A percentile compares a stretch with the other conserved stretches of the same genome.
Evolutionary conservation across 345 rosid genomes (phyloP).

Genomic region (Eucalyptus camaldulensis): DNA sequence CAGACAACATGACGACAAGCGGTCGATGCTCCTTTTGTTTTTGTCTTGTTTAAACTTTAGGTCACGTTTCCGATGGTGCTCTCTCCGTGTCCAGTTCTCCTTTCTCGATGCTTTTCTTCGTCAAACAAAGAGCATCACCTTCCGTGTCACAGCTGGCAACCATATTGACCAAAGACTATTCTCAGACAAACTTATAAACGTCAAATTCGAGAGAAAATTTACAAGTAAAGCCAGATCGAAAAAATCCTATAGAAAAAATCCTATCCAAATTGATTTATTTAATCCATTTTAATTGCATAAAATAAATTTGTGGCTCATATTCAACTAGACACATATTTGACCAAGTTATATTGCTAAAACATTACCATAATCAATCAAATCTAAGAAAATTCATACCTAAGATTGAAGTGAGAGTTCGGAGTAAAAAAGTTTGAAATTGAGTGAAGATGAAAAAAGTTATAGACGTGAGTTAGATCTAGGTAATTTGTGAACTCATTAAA

Average conservation of each 20-base stretch:
- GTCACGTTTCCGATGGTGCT: background rate
- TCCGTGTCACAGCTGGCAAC: background rate
- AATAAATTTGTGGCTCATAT: background rate
- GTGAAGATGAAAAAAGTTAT: background rate
- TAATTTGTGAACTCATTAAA: too few species aligned
- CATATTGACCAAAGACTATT: background rate
- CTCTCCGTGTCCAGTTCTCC: background rate
- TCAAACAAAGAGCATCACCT: background rate
- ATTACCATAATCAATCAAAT: background rate
- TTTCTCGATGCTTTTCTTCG: background rate
- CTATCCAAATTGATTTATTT: background rate
- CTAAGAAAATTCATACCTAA: background rate
- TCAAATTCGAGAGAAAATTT: background rate
- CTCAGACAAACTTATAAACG: background rate
- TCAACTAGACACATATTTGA: accelerated
- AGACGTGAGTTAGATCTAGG: too few species aligned
- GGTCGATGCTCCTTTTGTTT: background rate
- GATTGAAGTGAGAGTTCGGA: background rate
- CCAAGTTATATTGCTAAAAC: background rate
- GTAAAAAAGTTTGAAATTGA: background rate
- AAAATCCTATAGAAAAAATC: background rate
- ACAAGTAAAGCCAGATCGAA: background rate
- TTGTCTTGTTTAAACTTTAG: background rate
- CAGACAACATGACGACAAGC: background rate
- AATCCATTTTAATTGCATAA: background rate